A percentile compares a stretch with the other conserved stretches of the same genome.
Conservation (phyloP, 805 yeast genomes). For the Metschnikowia gelsemii region DNA sequence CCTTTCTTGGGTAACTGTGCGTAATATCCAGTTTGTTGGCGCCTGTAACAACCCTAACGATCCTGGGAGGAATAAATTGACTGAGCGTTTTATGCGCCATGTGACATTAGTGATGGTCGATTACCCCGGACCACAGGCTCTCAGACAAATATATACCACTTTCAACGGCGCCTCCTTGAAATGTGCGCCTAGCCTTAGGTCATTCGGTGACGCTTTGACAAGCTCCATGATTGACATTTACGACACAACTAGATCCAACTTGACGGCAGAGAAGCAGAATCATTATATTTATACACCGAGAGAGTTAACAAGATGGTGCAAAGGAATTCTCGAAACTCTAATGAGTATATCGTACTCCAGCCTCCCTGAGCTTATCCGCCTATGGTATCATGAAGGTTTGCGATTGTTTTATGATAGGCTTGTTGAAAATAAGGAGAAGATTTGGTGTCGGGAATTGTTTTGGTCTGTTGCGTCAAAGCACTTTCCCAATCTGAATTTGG, state of each 20-base stretch:
- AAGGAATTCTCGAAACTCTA: conserved; percentile 64
- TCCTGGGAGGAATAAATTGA: conserved; percentile 63
- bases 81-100: conserved; percentile 65
- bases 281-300: conserved; percentile 86
- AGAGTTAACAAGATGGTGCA: conserved; percentile 83
- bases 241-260: conserved; percentile 37
- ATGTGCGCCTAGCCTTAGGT: conserved; percentile 58
- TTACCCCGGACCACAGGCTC: conserved; percentile 66
- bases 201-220: conserved; percentile 52
- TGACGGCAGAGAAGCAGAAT: conserved; percentile 39
- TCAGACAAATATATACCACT: conserved; percentile 63
- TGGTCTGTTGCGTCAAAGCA: conserved; percentile 28
- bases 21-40: conserved; percentile 79
- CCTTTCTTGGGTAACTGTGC: conserved; percentile 63
- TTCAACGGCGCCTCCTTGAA: conserved; percentile 58
- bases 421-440: conserved; percentile 44
- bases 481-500: conserved; percentile 50
- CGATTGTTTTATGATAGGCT: conserved; percentile 77
- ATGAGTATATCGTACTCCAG: conserved; percentile 33
- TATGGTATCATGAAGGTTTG: conserved; percentile 82
- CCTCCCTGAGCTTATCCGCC: conserved; percentile 46
- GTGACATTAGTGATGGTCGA: conserved; percentile 68
- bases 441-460: conserved; percentile 46
- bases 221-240: conserved; percentile 69
- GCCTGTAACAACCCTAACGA: conserved; percentile 92